Percentiles rank a stretch among this genome's conserved stretches.
These are phyloP conservation scores for Pleomassaria siparia DNA, from an alignment of 2,329 filamentous ascomycete species.

Conservation along the genomic window DNA sequence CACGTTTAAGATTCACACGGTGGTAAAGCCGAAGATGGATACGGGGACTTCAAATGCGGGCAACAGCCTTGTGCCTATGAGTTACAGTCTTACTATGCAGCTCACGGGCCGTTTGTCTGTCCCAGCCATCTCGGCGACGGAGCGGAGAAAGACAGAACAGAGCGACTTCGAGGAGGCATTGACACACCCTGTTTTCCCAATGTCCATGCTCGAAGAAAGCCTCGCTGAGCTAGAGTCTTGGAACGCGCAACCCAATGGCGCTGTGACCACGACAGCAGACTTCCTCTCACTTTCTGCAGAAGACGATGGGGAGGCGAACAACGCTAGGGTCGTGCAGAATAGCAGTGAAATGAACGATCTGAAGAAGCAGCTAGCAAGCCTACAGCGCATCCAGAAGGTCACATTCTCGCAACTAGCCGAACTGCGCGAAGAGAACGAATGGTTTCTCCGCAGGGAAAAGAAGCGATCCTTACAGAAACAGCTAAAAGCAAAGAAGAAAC, in stretches of 20 bases:
- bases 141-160: constrained; percentile 15
- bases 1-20: constrained; percentile 56
- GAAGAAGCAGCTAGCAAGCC: constrained; percentile 44
- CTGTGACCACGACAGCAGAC: constrained; percentile 29
- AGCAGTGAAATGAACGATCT: constrained; percentile 38
- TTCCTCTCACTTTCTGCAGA: constrained; percentile 26
- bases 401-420: constrained; percentile 49
- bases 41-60: constrained; percentile 44
- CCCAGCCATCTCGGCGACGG: constrained; percentile 34
- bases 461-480: constrained; percentile 27
- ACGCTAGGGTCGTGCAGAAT: constrained; percentile 4
- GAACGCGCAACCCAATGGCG: constrained; percentile 20
- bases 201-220: constrained; percentile 42
- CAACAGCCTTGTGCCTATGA: constrained; percentile 49
- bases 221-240: constrained; percentile 39
- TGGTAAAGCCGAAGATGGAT: constrained; percentile 79
- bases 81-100: constrained; percentile 68
- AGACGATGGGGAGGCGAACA: not conserved
- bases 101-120: constrained; percentile 46
- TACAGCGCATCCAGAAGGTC: constrained; percentile 49
- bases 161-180: constrained; percentile 45
- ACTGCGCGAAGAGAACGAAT: constrained; percentile 46
- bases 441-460: constrained; percentile 35
- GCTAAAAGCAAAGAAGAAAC: constrained; percentile 21
- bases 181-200: constrained; percentile 47